A percentile compares a stretch with the other conserved stretches of the same genome.
phyloP scores from a whole-genome alignment of 2,329 filamentous ascomycete species.

The Botrytis fragariae region DNA sequence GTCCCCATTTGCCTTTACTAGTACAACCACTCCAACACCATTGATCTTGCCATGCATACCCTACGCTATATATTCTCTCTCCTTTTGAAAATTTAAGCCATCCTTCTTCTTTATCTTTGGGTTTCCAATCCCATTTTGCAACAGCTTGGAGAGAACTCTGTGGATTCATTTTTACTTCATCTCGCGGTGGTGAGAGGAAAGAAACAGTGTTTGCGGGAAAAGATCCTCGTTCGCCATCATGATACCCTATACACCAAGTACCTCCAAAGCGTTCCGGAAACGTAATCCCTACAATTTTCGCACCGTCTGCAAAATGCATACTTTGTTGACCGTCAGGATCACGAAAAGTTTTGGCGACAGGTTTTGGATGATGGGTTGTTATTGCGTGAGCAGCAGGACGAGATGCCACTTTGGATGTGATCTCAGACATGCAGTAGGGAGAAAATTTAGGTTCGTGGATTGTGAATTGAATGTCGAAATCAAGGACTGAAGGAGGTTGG shows the following conservation, averaged over 20 bases:
- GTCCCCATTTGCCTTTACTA: constrained; percentile 36
- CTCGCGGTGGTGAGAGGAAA: constrained; percentile 30
- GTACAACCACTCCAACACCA: constrained; percentile 38
- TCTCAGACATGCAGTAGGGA: constrained; percentile 30
- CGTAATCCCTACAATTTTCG: constrained; percentile 36
- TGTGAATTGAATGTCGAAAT: constrained; percentile 38
- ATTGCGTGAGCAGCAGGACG: constrained; percentile 32
- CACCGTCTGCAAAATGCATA: constrained; percentile 36
- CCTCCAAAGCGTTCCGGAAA: constrained; percentile 35
- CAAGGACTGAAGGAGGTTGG: constrained; percentile 29
- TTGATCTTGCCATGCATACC: constrained; percentile 34
- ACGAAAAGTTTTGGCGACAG: constrained; percentile 20
- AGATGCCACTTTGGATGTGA: constrained; percentile 30
- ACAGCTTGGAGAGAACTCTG: constrained; percentile 30
- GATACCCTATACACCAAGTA: constrained; percentile 36
- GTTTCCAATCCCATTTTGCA: constrained; percentile 38
- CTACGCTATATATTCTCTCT: constrained; percentile 35
- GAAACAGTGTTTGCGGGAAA: constrained; percentile 33
- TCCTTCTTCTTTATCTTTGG: constrained; percentile 30
- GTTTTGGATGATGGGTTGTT: constrained; percentile 33
- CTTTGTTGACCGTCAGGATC: constrained; percentile 34
- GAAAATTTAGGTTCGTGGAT: constrained; percentile 23
- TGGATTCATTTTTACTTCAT: constrained; percentile 34
- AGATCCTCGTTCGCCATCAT: constrained; percentile 35
- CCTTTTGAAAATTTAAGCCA: constrained; percentile 37